Evolutionary conservation across 2,329 filamentous ascomycete genomes (phyloP).

Genomic region (Trichoderma brevicompactum): DNA sequence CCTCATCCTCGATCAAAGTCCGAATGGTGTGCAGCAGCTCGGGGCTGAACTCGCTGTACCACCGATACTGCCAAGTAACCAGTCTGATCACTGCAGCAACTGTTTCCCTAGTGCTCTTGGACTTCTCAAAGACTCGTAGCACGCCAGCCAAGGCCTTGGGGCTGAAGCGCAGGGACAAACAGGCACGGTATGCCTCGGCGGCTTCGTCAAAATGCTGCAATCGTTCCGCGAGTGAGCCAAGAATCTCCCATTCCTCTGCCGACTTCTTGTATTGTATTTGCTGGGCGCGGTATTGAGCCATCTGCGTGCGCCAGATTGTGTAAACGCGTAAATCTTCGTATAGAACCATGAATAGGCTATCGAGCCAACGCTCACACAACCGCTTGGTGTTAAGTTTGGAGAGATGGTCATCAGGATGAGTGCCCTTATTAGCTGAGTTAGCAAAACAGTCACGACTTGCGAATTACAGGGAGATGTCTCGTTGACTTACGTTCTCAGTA

Average conservation of each 20-base stretch:
- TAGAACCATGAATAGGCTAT: slow-evolving; percentile 98
- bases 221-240: slow-evolving; percentile 88
- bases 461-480: background rate
- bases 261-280: slow-evolving; percentile 96
- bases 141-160: slow-evolving; percentile 90
- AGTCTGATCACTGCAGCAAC: slow-evolving; percentile 86
- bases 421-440: slow-evolving; percentile 49
- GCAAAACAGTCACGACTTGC: slow-evolving; percentile 35
- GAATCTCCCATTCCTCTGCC: slow-evolving; percentile 96
- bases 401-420: slow-evolving; percentile 71
- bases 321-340: slow-evolving; percentile 98
- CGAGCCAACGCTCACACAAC: slow-evolving; percentile 94
- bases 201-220: slow-evolving; percentile 92
- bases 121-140: slow-evolving; percentile 75
- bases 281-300: slow-evolving; percentile 92
- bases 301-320: slow-evolving; percentile 98
- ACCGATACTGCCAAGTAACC: slow-evolving; percentile 97
- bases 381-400: slow-evolving; percentile 96
- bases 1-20: slow-evolving; percentile 94
- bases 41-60: slow-evolving; percentile 99
- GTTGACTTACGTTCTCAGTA: slow-evolving; percentile 66
- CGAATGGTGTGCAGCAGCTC: slow-evolving; percentile 85
- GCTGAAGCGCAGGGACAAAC: slow-evolving; percentile 85
- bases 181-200: slow-evolving; percentile 89
- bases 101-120: slow-evolving; percentile 78